Percentiles rank a stretch among this genome's conserved stretches.
phyloP scores from a whole-genome alignment of 2,329 filamentous ascomycete species.

The Calonectria pseudoturangicola region DNA sequence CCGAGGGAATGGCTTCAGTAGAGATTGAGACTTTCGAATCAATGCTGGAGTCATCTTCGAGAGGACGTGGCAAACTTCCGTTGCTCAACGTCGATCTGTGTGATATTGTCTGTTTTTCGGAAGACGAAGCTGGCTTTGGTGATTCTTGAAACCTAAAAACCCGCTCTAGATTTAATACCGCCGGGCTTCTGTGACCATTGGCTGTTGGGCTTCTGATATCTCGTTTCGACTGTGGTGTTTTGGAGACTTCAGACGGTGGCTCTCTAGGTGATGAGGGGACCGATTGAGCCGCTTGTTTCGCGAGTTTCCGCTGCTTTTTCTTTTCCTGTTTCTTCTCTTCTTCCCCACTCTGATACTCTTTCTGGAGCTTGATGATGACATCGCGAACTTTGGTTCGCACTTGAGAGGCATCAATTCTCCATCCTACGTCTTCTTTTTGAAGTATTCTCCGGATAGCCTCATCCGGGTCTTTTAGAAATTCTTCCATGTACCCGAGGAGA shows the following conservation, averaged over 20 bases:
- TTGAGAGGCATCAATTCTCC: constrained; percentile 73
- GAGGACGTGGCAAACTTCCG: constrained; percentile 42
- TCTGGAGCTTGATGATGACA: constrained; percentile 78
- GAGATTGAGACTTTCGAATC: constrained; percentile 47
- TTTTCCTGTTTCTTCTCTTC: constrained; percentile 62
- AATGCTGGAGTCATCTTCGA: constrained; percentile 47
- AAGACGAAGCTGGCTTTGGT: constrained; percentile 19
- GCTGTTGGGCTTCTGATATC: constrained; percentile 32
- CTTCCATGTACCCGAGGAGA: constrained; percentile 87
- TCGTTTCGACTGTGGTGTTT: constrained; percentile 40
- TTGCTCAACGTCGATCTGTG: constrained; percentile 38
- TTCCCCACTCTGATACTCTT: constrained; percentile 70
- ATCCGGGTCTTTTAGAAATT: constrained; percentile 86
- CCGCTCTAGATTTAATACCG: constrained; percentile 24
- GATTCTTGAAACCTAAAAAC: constrained; percentile 23
- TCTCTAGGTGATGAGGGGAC: constrained; percentile 41
- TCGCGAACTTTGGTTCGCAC: constrained; percentile 81
- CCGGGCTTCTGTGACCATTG: constrained; percentile 31
- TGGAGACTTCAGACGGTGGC: constrained; percentile 32
- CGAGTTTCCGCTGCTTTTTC: constrained; percentile 53
- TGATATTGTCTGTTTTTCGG: constrained; percentile 34
- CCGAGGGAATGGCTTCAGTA: constrained; percentile 48
- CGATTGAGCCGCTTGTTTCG: constrained; percentile 51
- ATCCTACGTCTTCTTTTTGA: constrained; percentile 70
- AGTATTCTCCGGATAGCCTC: constrained; percentile 81